Evolutionary conservation across 345 rosid genomes (phyloP), one percentile per base, ranked within the genome.

Genomic region (Limnanthes douglasii): DNA sequence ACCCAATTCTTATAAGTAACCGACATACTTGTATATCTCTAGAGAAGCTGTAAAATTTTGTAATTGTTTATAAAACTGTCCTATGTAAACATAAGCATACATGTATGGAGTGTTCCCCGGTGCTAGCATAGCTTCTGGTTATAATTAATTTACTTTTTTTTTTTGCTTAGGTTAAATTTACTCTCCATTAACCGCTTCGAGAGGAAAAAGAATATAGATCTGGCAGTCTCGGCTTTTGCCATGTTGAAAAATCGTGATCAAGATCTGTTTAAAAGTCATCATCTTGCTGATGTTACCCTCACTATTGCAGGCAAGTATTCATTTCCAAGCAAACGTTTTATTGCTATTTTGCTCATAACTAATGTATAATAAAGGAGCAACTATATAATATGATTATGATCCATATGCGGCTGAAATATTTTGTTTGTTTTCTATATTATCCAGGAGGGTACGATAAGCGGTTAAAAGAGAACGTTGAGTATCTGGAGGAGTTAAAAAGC

Each of bases 101-200:
- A n/a, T n/a, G n/a, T n/a, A n/a, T n/a, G n/a, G n/a, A n/a, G n/a
- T n/a, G n/a, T 40, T 13, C 32, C 8, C 24, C 3, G 4, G 22
- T 15, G 45, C 31, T 8, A 43, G 39, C 22, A 13, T 26, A 17
- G 3, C 16, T 6, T 37, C 37, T 41, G 9, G 42, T 18, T 29
- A 11, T n/a, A 4, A n/a, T 39, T 21, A 24, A 5, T 22, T 36
- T 25, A 30, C 15, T 63, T 56, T 50, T 46, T 33, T 30, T 31
- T 65, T 56, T 57, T 34, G 17, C 46, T n/a, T 46, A 83, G 95
- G 70, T 56, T 76, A 62, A 73, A 76, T 61, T 79, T 73, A 41
- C 84, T 83, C 41, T 83, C 93, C 31, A 66, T 83, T 46, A 88
- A 88, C 40, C 86, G 93, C n/a, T 83, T 73, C 43, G 95, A 79